phyloP scores from a whole-genome alignment of 441 rosid genomes.

The Sinapis alba region DNA sequence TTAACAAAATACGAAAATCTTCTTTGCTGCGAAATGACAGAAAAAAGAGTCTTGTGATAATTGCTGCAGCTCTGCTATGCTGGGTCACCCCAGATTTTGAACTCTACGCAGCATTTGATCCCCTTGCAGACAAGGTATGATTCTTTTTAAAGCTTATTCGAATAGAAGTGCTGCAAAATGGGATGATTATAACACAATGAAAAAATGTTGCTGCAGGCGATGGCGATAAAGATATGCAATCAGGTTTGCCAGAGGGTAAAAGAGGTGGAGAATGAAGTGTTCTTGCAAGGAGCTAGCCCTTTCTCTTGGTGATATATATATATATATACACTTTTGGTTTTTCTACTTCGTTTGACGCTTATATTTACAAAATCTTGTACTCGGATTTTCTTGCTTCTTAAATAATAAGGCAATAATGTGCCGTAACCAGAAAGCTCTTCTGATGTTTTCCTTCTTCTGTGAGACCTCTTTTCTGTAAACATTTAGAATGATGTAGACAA shows the following conservation, averaged over 20 bases:
- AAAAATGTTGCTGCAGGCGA: slow-evolving; percentile 52
- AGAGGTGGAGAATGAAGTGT: slow-evolving; percentile 93
- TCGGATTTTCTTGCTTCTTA: not conserved
- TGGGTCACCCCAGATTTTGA: slow-evolving; percentile 99
- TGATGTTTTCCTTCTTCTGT: slow-evolving; percentile 6
- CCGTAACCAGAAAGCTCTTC: not conserved
- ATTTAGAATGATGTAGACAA: not conserved
- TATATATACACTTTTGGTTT: not conserved
- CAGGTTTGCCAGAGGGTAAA: slow-evolving; percentile 92
- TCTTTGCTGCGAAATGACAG: slow-evolving; percentile 5
- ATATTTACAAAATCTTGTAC: not conserved
- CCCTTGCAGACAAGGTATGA: slow-evolving; percentile 92
- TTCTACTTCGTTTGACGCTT: not conserved
- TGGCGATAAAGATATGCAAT: slow-evolving; percentile 95
- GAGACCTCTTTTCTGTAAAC: slow-evolving; percentile 5
- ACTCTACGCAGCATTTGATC: slow-evolving; percentile 97
- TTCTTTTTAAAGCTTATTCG: not conserved
- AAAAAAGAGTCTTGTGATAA: not conserved
- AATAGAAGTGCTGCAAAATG: not conserved
- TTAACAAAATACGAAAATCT: not conserved
- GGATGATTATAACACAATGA: not conserved
- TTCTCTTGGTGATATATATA: slow-evolving; percentile 78
- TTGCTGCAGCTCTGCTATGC: slow-evolving; percentile 76
- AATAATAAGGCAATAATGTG: slow-evolving; percentile 15
- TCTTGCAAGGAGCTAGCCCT: slow-evolving; percentile 97